These are phyloP conservation scores for Limnanthes douglasii DNA, from an alignment of 345 rosid species.

Conservation along the genomic window DNA sequence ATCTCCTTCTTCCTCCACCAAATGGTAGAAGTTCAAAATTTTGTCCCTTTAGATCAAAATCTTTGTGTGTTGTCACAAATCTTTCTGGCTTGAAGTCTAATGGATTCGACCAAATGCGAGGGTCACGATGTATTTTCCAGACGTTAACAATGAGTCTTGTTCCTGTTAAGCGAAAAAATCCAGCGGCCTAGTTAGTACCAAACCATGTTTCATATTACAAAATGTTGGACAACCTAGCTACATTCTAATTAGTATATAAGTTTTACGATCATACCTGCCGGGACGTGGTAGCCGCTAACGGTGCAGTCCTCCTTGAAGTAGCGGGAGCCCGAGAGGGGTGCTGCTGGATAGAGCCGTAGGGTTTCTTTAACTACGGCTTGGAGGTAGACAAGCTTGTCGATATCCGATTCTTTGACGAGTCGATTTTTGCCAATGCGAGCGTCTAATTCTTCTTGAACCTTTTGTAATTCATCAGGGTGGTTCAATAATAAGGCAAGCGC, in stretches of 20 bases:
- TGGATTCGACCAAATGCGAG: constrained; percentile 10
- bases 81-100: constrained; percentile 18
- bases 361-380: constrained; percentile 55
- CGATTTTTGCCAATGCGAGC: constrained; percentile 25
- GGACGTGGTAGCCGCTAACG: constrained; percentile 23
- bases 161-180: too few species aligned
- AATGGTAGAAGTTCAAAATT: constrained; percentile 20
- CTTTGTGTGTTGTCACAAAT: constrained; percentile 12
- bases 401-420: constrained; percentile 33
- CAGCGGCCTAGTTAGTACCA: too few species aligned
- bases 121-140: constrained; percentile 14
- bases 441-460: constrained; percentile 39
- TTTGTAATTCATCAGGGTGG: constrained; percentile 19
- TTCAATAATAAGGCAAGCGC: constrained; percentile 41
- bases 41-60: constrained; percentile 16
- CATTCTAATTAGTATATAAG: too few species aligned
- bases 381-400: constrained; percentile 27
- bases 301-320: constrained; percentile 36
- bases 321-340: constrained; percentile 35
- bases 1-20: constrained; percentile 19
- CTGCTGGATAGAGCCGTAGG: constrained; percentile 40
- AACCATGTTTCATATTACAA: too few species aligned
- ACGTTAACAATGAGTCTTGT: constrained; percentile 13
- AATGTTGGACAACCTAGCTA: too few species aligned
- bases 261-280: constrained; percentile 18